Base-by-base conservation (phyloP, 768 basidiomycete genomes). In the Leccinellum luteum region DNA sequence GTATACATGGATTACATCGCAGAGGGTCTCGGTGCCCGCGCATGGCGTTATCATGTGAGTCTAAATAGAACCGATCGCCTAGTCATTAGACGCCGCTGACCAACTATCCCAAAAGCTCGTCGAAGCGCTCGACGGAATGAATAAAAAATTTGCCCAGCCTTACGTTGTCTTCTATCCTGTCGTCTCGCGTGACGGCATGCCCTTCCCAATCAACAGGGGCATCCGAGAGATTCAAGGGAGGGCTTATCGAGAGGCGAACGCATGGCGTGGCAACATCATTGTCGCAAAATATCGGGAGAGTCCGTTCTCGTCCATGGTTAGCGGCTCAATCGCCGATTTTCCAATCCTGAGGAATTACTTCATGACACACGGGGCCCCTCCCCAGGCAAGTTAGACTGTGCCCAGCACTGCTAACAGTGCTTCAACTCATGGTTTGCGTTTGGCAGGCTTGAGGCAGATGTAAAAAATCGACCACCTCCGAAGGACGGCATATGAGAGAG, bases 1-100 rank as follows among this genome's bases (percentile, higher is more conserved):
- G 82, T 89, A 43, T 84, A 88, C 67, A 92, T 92, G 90, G 89
- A 92, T 73, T 89, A 86, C 72, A 85, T 92, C 64, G 89, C 87
- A 66, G 88, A 91, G 73, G 81, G 82, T 53, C 77, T 83, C 58
- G 86, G 85, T 31, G 73, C 83, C 17, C 80, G 84, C 56, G 82
- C 85, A 15, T 92, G 90, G 89, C 81, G 82, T 65, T 89, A 83
- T 69, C 83, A 87, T 74, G 89, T 89, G 60, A 64, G 78, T 71
- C 27, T 41, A n/a, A 47, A 51, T 49, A 41, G 32, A 31, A 45
- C 56, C 25, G 53, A 62, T 65, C 57, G 21, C 45, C 61, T 56
- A 34, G 51, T 59, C 41, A 19, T 43, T 64, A 54, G 58, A 60
- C 57, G 58, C 61, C 52, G 51, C 62, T 62, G 38, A 65, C 60